These are phyloP conservation scores for Rubroboletus pulcherrimus DNA, from an alignment of 768 basidiomycete species.

Conservation along the genomic window DNA sequence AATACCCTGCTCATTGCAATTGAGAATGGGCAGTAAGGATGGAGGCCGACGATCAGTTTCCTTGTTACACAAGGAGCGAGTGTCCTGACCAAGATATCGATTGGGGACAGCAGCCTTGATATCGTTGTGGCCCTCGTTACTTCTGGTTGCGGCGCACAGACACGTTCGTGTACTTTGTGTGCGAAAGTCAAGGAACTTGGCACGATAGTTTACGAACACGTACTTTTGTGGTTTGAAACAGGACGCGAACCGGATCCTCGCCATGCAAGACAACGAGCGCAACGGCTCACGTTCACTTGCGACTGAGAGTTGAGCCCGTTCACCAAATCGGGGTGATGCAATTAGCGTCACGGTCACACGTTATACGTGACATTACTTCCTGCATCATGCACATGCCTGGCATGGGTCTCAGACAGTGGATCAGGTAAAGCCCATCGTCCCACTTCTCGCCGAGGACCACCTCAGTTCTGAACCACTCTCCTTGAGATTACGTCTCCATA, in stretches of 20 bases:
- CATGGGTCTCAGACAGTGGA: constrained; percentile 21
- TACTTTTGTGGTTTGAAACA: background rate
- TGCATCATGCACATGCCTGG: too few relatives aligned
- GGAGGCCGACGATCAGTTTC: background rate
- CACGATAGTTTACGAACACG: background rate
- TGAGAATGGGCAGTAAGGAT: too few relatives aligned
- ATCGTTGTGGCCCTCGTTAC: background rate
- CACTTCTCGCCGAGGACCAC: background rate
- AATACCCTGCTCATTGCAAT: background rate
- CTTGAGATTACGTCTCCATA: constrained; percentile 4
- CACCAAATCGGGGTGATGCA: too few relatives aligned
- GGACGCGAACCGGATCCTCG: background rate
- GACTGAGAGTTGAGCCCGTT: background rate
- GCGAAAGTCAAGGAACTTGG: background rate
- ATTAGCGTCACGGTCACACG: too few relatives aligned
- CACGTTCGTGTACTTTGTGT: background rate
- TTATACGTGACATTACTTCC: too few relatives aligned
- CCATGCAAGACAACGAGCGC: background rate
- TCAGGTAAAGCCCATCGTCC: constrained; percentile 16
- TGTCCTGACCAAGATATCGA: background rate
- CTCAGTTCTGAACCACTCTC: background rate
- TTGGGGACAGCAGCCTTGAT: background rate
- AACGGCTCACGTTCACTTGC: background rate
- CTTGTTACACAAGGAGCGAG: background rate
- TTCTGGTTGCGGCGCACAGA: background rate